These are phyloP conservation scores for Verbena officinalis DNA, from an alignment of 257 asterid genomes.

Conservation along the genomic window DNA sequence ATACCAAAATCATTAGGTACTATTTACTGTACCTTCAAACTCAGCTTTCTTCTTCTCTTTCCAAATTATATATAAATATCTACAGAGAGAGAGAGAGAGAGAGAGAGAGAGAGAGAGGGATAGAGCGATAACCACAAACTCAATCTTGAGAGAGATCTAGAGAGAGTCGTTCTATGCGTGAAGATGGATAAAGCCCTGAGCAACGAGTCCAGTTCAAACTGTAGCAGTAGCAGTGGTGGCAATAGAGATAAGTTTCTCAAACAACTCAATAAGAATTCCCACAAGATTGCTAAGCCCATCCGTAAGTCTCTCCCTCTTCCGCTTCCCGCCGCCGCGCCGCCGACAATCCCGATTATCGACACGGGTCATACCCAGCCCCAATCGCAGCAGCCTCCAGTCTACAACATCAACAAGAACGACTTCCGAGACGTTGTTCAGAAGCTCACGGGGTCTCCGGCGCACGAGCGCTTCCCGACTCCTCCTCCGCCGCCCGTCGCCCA, in stretches of 20 bases:
- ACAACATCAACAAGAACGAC: constrained; percentile 80
- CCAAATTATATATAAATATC: not conserved
- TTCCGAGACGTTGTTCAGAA: constrained; percentile 89
- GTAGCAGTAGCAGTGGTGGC: constrained; percentile 22
- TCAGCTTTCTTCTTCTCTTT: constrained; percentile 33
- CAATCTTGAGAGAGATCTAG: not conserved
- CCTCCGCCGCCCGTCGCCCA: constrained; percentile 58
- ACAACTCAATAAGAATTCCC: constrained; percentile 39
- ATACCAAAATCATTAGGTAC: constrained; percentile 22
- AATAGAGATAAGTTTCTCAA: constrained; percentile 36
- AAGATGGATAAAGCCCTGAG: constrained; percentile 38
- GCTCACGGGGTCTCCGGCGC: constrained; percentile 87
- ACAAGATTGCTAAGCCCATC: constrained; percentile 43
- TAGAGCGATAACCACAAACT: constrained; percentile 7
- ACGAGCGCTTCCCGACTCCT: constrained; percentile 56
- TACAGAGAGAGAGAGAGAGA: constrained; percentile 2
- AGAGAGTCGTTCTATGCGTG: constrained; percentile 7
- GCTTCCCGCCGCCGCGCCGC: not conserved
- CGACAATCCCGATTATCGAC: constrained; percentile 26
- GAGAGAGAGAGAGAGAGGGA: not conserved
- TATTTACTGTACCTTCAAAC: constrained; percentile 1
- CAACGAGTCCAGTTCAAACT: constrained; percentile 30
- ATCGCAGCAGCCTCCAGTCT: constrained; percentile 84
- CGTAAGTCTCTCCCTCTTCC: constrained; percentile 41
- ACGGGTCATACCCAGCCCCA: constrained; percentile 34